Base-by-base conservation (phyloP, 257 asterid genomes). In the Nyctanthes arbortristis region DNA sequence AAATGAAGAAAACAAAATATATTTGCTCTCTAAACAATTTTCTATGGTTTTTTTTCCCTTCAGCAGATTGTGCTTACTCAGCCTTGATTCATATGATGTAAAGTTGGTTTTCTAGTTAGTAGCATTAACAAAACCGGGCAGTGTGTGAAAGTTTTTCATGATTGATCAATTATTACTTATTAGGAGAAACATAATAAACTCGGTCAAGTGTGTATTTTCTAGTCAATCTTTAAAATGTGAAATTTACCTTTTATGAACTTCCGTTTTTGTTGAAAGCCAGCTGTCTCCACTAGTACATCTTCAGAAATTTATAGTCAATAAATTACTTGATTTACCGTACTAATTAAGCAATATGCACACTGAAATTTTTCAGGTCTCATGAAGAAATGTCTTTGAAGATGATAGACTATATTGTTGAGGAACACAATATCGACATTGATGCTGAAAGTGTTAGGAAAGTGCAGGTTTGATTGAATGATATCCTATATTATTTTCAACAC, bases 351-450 rank as follows among this genome's bases (percentile, higher is more conserved):
- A 70, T 61, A 74, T 62, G 65, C 2, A 39, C 68, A 75, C 66
- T 67, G 54, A 63, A 55, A 27, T 57, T 63, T 52, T 83, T 66
- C 88, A 92, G 97, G 98, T 88, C 90, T 64, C 98, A 90, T 77
- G 98, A 92, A 81, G 96, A 90, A 61, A 92, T 90, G 96, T 92
- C 97, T 73, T 73, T 78, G 84, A 85, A 79, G 84, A 88, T 90
- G 96, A 88, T 90, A 75, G 93, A 84, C 70, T 82, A 81, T 79
- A 75, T 90, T 61, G 98, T 90, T 54, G 95, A 90, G 71, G 88
- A 84, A 72, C 95, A 93, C 67, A 73, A 74, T 82, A 93, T 93
- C 61, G 97, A 93, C 49, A 82, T 90, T 80, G 87, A 67, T 32
- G 35, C 89, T 73, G 93, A 73, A 32, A 36, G 63, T 31, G 80